These are phyloP conservation scores for Monilinia laxa DNA, from an alignment of 2,329 filamentous ascomycete genomes.

Conservation along the genomic window DNA sequence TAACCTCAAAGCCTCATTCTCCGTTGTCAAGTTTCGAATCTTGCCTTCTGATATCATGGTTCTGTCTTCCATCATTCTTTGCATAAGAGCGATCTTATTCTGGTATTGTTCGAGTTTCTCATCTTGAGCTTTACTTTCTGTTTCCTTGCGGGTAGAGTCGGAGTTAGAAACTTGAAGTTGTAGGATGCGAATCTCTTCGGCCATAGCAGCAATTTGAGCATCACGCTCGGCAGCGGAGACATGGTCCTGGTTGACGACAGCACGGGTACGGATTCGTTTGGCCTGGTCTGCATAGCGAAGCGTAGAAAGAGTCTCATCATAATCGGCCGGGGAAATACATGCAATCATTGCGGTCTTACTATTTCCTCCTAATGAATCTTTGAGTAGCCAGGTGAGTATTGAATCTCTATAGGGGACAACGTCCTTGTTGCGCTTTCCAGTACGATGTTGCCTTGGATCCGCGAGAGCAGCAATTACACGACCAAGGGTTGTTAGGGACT, in stretches of 20 bases:
- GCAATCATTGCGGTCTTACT: slow-evolving; percentile 99
- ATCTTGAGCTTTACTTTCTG: slow-evolving; percentile 67
- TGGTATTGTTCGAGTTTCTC: slow-evolving; percentile 94
- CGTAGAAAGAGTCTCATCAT: slow-evolving; percentile 94
- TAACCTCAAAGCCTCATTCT: slow-evolving; percentile 85
- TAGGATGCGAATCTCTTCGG: slow-evolving; percentile 84
- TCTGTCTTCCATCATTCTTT: slow-evolving; percentile 93
- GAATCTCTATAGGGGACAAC: slow-evolving; percentile 93
- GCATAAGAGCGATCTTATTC: slow-evolving; percentile 82
- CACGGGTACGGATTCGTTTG: slow-evolving; percentile 92
- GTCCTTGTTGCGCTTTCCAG: slow-evolving; percentile 62
- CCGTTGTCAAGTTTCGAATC: slow-evolving; percentile 82
- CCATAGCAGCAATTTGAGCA: slow-evolving; percentile 91
- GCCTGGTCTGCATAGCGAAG: slow-evolving; percentile 96
- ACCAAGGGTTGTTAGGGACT: slow-evolving; percentile 91
- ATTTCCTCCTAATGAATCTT: slow-evolving; percentile 94
- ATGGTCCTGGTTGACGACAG: slow-evolving; percentile 93
- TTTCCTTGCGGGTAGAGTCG: slow-evolving; percentile 65
- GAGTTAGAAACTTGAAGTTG: slow-evolving; percentile 66
- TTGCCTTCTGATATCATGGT: slow-evolving; percentile 89
- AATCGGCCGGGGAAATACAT: slow-evolving; percentile 91
- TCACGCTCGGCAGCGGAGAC: slow-evolving; percentile 91
- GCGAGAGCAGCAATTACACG: slow-evolving; percentile 90
- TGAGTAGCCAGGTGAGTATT: slow-evolving; percentile 79
- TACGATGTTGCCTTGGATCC: slow-evolving; percentile 62